Evolutionary conservation across 306 rosid genomes (phyloP), one percentile per base, ranked within the genome.

Genomic region (Quercus aquifolioides): DNA sequence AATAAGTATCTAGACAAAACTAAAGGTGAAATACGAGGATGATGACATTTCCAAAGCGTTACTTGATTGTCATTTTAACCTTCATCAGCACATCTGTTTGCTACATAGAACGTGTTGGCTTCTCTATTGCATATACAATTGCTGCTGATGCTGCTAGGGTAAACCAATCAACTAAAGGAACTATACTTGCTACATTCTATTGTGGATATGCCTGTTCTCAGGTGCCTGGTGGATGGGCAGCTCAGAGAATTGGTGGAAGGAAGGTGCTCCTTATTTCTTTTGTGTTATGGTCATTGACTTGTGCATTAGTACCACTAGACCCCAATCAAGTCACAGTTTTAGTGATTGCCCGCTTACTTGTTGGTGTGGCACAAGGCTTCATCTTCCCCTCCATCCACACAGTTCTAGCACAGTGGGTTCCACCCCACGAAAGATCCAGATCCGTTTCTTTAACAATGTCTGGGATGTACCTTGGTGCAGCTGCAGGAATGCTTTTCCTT

Each of bases 391-490:
- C 99, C 5, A 93, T 95, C 54, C 98, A 95, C 86, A 93, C 99
- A 0, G 99, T 95, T 82, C 86, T 95, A 6, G 99, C 99, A 0
- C 99, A 91, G 78, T 95, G 99, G 99, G 99, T 95, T 58, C 99
- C 98, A 14, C 97, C 98, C 17, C 98, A 95, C 52, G 99, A 95
- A 73, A 83, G 98, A 82, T 95, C 98, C 71, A 81, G 99, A 85
- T 95, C 98, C 6, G 98, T 95, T 86, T 95, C 99, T 49, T 90
- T 93, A 14, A 93, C 98, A 0, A 95, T 98, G 25, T 91, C 97
- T 11, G 99, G 99, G 11, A 95, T 95, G 99, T 93, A 95, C 77
- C 84, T 95, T 0, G 99, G 99, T 33, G 99, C 99, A 0, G 98
- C 99, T 8, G 77, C 86, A 0, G 98, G 98, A 35, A 96, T 96